Conservation (phyloP, 225 moss, liverwort and hornwort genomes). For the Antitrichia curtipendula region DNA sequence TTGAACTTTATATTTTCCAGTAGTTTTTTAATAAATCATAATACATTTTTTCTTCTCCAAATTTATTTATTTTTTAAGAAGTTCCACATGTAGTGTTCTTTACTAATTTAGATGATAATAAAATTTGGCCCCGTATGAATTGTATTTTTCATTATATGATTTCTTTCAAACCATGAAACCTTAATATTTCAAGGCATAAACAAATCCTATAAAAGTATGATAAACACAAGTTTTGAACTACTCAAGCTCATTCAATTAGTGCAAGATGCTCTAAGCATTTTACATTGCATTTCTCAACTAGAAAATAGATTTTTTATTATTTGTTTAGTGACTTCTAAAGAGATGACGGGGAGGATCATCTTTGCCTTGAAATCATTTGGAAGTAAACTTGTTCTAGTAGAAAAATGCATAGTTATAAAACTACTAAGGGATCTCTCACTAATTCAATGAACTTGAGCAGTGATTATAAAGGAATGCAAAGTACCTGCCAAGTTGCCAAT, state of each 20-base stretch:
- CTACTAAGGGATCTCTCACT: neutral
- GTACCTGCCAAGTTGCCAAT: conserved; percentile 76
- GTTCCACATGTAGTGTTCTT: neutral
- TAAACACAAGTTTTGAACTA: too few species aligned
- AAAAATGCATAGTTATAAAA: neutral
- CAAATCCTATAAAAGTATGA: neutral
- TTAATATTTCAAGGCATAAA: neutral
- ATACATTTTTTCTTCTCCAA: neutral
- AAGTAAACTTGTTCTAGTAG: neutral
- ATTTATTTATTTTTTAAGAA: neutral
- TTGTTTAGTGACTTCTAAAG: neutral
- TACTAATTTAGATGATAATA: neutral
- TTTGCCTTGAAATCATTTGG: neutral
- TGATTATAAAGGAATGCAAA: neutral
- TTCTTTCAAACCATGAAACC: neutral
- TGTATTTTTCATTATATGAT: neutral
- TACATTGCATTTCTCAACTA: neutral
- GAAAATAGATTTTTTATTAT: neutral
- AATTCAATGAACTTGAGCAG: neutral
- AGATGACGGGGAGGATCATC: neutral
- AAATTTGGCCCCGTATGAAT: neutral
- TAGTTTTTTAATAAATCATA: neutral
- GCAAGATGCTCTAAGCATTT: too few species aligned
- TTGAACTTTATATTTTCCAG: neutral
- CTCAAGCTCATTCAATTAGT: neutral